A percentile compares a stretch with the other conserved stretches of the same genome.
These are phyloP conservation scores for Neofusicoccum parvum DNA, from an alignment of 2,329 filamentous ascomycete genomes.

Conservation along the genomic window DNA sequence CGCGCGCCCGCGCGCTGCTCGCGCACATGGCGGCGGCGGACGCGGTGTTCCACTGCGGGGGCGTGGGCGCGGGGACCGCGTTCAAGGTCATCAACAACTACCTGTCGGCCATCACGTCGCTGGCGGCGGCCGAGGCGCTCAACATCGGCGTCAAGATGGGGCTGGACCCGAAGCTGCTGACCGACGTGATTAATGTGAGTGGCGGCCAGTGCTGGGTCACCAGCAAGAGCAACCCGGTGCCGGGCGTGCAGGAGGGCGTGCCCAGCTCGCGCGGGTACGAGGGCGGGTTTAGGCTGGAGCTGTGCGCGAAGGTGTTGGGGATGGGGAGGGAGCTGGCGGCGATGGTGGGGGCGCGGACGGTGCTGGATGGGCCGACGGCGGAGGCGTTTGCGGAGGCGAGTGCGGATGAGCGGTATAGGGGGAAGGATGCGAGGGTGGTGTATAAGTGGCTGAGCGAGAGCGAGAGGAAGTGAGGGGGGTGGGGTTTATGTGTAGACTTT, in stretches of 20 bases:
- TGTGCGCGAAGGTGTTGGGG: conserved; percentile 62
- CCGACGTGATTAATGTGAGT: conserved; percentile 86
- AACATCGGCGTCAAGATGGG: conserved; percentile 66
- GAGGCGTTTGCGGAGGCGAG: conserved; percentile 56
- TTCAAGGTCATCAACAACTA: conserved; percentile 98
- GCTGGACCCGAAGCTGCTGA: conserved; percentile 67
- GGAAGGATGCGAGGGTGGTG: conserved; percentile 59
- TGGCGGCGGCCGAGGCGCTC: conserved; percentile 68
- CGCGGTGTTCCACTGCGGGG: conserved; percentile 77
- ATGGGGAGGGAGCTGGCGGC: conserved; percentile 58
- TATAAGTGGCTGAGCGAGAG: conserved; percentile 58
- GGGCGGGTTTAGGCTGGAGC: conserved; percentile 56
- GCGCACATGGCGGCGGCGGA: conserved; percentile 76
- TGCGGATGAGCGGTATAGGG: conserved; percentile 54
- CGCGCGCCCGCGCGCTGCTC: conserved; percentile 67
- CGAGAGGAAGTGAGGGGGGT: conserved; percentile 50
- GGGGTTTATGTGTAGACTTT: too few species aligned
- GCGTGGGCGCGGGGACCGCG: conserved; percentile 80
- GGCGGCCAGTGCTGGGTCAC: conserved; percentile 94
- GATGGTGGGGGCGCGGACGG: conserved; percentile 52
- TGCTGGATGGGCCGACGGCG: conserved; percentile 53
- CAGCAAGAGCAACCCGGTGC: conserved; percentile 93
- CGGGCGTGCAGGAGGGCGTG: conserved; percentile 74
- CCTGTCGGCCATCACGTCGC: conserved; percentile 89
- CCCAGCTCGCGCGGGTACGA: conserved; percentile 74